Conservation (phyloP, 495 filamentous ascomycete genomes). For the Penicillium mononematosum region DNA sequence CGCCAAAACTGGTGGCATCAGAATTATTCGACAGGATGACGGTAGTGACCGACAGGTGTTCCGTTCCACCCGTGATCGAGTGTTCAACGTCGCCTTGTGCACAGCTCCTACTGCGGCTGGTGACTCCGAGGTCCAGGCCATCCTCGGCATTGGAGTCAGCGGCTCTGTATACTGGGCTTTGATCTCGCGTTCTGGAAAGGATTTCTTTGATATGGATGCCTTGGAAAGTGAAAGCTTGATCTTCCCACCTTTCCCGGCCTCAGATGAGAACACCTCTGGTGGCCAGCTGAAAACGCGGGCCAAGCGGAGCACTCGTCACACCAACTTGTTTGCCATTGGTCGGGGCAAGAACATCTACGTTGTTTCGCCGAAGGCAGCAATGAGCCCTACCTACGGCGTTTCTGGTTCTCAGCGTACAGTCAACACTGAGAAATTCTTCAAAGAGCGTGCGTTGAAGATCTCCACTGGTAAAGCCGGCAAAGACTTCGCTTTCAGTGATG, state of each 20-base stretch:
- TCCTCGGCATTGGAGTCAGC: constrained; percentile 90
- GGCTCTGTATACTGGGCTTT: constrained; percentile 91
- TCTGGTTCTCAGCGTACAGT: constrained; percentile 69
- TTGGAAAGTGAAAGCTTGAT: constrained; percentile 76
- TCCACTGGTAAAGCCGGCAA: constrained; percentile 97
- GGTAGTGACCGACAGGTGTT: constrained; percentile 88
- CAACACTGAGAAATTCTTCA: constrained; percentile 81
- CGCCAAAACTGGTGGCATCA: constrained; percentile 84
- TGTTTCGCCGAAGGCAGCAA: constrained; percentile 76
- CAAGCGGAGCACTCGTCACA: constrained; percentile 79
- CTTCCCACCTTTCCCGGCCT: constrained; percentile 73
- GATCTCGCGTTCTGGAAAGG: constrained; percentile 66
- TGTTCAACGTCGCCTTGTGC: constrained; percentile 89
- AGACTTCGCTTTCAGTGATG: constrained; percentile 95
- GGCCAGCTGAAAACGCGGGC: constrained; percentile 95
- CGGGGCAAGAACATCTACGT: constrained; percentile 94
- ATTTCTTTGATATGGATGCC: constrained; percentile 68
- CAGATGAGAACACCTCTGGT: constrained; percentile 76
- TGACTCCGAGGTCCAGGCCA: constrained; percentile 62
- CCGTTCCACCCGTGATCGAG: constrained; percentile 78
- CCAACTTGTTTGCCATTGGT: constrained; percentile 90
- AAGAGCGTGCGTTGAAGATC: constrained; percentile 83
- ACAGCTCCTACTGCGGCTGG: constrained; percentile 49
- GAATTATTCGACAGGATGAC: constrained; percentile 91
- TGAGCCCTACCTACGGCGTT: constrained; percentile 66